Percentiles rank a stretch among this genome's conserved stretches.
These are phyloP conservation scores for Microstegium vimineum DNA, from an alignment of 176 grass and related monocot species.

Conservation along the genomic window DNA sequence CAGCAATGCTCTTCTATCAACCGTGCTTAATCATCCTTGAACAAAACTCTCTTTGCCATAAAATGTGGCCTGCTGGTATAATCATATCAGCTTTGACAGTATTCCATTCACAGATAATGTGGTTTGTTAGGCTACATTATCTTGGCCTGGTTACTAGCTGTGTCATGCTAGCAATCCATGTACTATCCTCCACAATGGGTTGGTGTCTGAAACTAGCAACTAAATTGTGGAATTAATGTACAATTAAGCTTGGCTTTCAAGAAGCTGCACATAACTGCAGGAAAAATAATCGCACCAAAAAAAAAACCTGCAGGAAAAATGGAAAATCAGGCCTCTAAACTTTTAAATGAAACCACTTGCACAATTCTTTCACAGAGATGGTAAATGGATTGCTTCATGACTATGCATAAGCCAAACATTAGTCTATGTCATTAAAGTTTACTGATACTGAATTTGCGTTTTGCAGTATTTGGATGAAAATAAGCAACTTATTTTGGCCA, in stretches of 20 bases:
- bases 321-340: background rate
- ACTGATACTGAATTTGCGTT: background rate
- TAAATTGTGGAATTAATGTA: slow-evolving; percentile 1
- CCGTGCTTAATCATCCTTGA: background rate
- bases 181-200: background rate
- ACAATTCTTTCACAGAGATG: slow-evolving; percentile 1
- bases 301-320: background rate
- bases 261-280: background rate
- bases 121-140: background rate
- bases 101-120: background rate
- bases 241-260: background rate
- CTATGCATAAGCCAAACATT: background rate
- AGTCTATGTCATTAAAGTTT: slow-evolving; percentile 3
- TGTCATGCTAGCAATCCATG: background rate
- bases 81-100: background rate
- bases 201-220: background rate
- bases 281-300: too few relatives aligned
- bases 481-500: slow-evolving; percentile 95
- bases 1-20: background rate
- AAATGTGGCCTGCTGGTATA: background rate
- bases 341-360: background rate
- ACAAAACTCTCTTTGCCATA: background rate
- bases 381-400: slow-evolving; percentile 5
- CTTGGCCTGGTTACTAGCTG: background rate
- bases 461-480: slow-evolving; percentile 96